phyloP scores from a whole-genome alignment of 495 filamentous ascomycete species.

The Saxophila tyrrhenica region DNA sequence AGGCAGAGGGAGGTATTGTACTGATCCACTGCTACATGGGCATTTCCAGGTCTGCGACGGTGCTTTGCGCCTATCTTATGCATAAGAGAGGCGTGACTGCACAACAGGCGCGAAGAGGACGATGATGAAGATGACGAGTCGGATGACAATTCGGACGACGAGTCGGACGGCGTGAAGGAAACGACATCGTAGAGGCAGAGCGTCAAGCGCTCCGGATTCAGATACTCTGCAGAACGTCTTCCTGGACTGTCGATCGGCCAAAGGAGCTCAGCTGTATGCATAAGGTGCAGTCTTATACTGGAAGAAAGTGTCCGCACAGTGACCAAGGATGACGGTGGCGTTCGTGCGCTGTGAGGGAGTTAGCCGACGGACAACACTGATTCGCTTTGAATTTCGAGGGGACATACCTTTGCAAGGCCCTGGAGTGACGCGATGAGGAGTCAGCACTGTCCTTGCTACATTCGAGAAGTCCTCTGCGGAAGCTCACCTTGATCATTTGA shows the following conservation, averaged over 20 bases:
- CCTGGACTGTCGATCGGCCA: no score
- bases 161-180: no score
- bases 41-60: background rate
- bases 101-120: background rate
- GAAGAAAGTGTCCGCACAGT: slow-evolving; percentile 19
- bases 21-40: background rate
- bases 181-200: no score
- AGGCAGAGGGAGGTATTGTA: background rate
- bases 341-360: slow-evolving; percentile 28
- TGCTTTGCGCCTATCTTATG: background rate
- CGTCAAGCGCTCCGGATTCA: no score
- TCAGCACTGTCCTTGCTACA: no score
- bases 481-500: slow-evolving; percentile 33
- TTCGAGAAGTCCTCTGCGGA: no score
- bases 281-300: slow-evolving; percentile 3
- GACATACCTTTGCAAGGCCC: background rate
- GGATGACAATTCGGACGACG: no score
- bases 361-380: no score
- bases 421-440: no score
- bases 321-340: slow-evolving; percentile 35
- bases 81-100: background rate
- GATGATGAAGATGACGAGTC: no score
- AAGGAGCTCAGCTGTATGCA: slow-evolving; percentile 5
- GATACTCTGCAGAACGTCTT: no score
- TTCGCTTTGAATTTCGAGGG: no score